Conservation (phyloP, 441 rosid species). For the Eruca vesicaria region DNA sequence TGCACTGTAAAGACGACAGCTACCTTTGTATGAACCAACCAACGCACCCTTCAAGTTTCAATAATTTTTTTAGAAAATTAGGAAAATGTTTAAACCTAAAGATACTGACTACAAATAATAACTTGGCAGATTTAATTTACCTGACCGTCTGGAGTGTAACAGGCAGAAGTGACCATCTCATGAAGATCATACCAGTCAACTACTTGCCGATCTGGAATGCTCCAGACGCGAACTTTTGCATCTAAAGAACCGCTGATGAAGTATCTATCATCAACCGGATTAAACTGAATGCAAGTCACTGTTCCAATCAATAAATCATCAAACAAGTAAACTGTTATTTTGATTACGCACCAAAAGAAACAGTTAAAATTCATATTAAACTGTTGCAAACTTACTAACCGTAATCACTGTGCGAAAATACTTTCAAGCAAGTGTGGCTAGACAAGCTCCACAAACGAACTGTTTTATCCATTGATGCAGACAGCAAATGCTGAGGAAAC, state of each 20-base stretch:
- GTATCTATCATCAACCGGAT: slow-evolving; percentile 95
- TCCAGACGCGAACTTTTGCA: slow-evolving; percentile 98
- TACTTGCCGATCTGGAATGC: slow-evolving; percentile 92
- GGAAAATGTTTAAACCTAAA: background rate
- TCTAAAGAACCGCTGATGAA: slow-evolving; percentile 98
- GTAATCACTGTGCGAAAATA: slow-evolving; percentile 68
- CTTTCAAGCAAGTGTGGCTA: slow-evolving; percentile 64
- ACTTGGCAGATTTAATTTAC: slow-evolving; percentile 36
- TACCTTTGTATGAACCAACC: slow-evolving; percentile 95
- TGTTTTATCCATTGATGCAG: slow-evolving; percentile 86
- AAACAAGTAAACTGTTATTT: slow-evolving; percentile 22
- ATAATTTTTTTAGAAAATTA: slow-evolving; percentile 31
- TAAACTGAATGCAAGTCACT: slow-evolving; percentile 99
- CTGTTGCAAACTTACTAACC: slow-evolving; percentile 44
- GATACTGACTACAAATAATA: background rate
- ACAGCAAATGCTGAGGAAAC: slow-evolving; percentile 60
- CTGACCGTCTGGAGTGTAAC: slow-evolving; percentile 98
- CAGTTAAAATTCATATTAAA: background rate
- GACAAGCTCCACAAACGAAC: slow-evolving; percentile 72
- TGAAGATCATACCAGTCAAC: slow-evolving; percentile 98
- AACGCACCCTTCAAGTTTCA: slow-evolving; percentile 74
- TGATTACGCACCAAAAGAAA: background rate
- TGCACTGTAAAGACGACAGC: slow-evolving; percentile 74
- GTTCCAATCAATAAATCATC: slow-evolving; percentile 30
- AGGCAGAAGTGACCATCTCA: slow-evolving; percentile 99